Evolutionary conservation across 2,329 filamentous ascomycete genomes (phyloP).

Genomic region (Akanthomyces lecanii): DNA sequence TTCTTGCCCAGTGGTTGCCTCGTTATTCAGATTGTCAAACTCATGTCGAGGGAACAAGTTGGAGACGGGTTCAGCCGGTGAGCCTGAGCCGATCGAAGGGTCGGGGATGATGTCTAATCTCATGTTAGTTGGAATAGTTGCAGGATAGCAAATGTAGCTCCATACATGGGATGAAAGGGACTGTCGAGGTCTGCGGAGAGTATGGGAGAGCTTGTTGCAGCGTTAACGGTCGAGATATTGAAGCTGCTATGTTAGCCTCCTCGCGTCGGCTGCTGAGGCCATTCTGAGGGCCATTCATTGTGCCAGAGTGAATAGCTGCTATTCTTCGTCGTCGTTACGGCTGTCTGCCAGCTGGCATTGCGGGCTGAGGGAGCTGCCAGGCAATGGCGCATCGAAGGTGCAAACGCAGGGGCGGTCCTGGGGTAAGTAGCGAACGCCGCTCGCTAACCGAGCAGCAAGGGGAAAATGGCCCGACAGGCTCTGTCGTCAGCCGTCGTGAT

Average conservation of each 20-base stretch:
- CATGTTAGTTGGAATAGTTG: not conserved
- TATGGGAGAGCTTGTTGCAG: conserved; percentile 77
- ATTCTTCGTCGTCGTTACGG: conserved; percentile 27
- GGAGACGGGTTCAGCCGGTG: conserved; percentile 47
- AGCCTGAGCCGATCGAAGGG: conserved; percentile 55
- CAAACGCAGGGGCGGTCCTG: conserved; percentile 15
- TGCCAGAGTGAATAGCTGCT: conserved; percentile 29
- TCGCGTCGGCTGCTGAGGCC: conserved; percentile 28
- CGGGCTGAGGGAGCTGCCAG: conserved; percentile 24
- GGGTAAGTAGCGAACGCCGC: not conserved
- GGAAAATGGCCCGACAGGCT: not conserved
- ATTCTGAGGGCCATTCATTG: conserved; percentile 31
- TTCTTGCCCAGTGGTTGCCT: conserved; percentile 52
- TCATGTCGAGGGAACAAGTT: conserved; percentile 49
- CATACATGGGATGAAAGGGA: conserved; percentile 71
- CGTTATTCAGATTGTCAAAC: conserved; percentile 67
- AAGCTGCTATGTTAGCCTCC: conserved; percentile 23
- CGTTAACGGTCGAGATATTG: conserved; percentile 47
- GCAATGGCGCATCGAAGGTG: conserved; percentile 15
- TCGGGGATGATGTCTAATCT: conserved; percentile 61
- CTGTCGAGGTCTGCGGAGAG: conserved; percentile 74
- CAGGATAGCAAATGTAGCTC: conserved; percentile 22
- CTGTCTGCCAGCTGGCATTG: conserved; percentile 30
- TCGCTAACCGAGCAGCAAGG: not conserved
- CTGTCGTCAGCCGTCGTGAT: not conserved